Evolutionary conservation across 2,329 filamentous ascomycete species (phyloP).

Genomic region (Penicillium sp.): DNA sequence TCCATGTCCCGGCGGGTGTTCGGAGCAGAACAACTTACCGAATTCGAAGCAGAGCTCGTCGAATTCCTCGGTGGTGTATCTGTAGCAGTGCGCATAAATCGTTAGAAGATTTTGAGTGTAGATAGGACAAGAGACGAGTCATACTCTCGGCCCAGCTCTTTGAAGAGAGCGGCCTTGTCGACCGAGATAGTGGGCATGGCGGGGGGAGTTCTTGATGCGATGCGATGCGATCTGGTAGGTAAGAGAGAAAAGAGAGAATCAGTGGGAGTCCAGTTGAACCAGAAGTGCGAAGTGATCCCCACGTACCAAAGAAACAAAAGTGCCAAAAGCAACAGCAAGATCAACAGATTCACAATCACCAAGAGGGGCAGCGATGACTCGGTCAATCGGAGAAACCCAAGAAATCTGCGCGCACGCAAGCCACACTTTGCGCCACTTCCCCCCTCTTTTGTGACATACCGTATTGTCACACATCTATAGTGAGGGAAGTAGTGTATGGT

Average conservation of each 20-base stretch:
- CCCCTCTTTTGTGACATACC: slow-evolving; percentile 32
- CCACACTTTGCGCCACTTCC: slow-evolving; percentile 32
- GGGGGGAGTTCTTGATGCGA: slow-evolving; percentile 33
- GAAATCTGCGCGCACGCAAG: slow-evolving; percentile 27
- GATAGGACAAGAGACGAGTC: background rate
- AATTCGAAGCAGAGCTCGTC: slow-evolving; percentile 99
- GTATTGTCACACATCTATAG: slow-evolving; percentile 19
- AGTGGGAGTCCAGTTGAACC: too few relatives aligned
- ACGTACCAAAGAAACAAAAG: background rate
- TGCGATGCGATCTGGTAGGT: slow-evolving; percentile 21
- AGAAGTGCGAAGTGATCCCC: too few relatives aligned
- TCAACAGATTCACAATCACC: background rate
- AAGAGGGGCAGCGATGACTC: slow-evolving; percentile 26
- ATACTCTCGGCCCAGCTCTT: slow-evolving; percentile 86
- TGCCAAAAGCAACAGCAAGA: background rate
- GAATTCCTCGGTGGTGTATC: slow-evolving; percentile 90
- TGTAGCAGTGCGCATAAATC: slow-evolving; percentile 39
- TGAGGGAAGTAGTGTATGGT: too few relatives aligned
- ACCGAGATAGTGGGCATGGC: slow-evolving; percentile 95
- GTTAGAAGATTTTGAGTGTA: slow-evolving; percentile 17
- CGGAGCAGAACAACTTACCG: slow-evolving; percentile 53
- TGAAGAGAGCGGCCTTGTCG: slow-evolving; percentile 94
- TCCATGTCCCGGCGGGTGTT: slow-evolving; percentile 28
- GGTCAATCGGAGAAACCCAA: slow-evolving; percentile 22
- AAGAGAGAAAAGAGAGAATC: slow-evolving; percentile 2